A percentile compares a stretch with the other conserved stretches of the same genome.
Evolutionary conservation across 176 grass and related monocot genomes (phyloP).

Genomic region (Cocos nucifera): DNA sequence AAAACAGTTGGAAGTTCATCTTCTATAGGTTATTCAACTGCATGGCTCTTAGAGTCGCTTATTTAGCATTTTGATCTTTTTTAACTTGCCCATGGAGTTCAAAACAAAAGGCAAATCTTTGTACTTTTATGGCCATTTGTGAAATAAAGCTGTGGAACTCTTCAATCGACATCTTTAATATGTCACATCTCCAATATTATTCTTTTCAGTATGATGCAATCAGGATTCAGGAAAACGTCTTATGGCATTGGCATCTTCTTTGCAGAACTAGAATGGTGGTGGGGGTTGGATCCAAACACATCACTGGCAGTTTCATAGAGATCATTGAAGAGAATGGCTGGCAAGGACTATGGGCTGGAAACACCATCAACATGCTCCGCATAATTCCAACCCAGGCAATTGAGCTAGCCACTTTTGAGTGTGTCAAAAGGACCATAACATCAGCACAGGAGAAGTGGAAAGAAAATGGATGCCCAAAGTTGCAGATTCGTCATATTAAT

Average conservation of each 20-base stretch:
- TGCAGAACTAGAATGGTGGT: conserved; percentile 86
- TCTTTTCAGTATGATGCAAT: too few relatives aligned
- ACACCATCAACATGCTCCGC: conserved; percentile 71
- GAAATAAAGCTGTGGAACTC: too few relatives aligned
- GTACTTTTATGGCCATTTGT: too few relatives aligned
- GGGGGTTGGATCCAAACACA: conserved; percentile 73
- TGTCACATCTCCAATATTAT: too few relatives aligned
- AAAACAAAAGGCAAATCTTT: too few relatives aligned
- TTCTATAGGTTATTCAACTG: too few relatives aligned
- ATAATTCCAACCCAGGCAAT: conserved; percentile 70
- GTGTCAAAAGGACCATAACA: conserved; percentile 52
- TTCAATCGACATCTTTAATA: too few relatives aligned
- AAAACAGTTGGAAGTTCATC: too few relatives aligned
- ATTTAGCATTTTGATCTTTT: too few relatives aligned
- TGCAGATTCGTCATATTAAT: conserved; percentile 45
- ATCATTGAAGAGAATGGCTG: conserved; percentile 61
- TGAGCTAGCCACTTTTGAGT: conserved; percentile 62
- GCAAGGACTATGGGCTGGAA: conserved; percentile 81
- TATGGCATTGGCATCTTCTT: conserved; percentile 1
- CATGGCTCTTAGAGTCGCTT: too few relatives aligned
- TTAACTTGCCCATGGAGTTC: too few relatives aligned
- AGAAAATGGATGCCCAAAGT: conserved; percentile 34
- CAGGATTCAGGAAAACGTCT: background rate
- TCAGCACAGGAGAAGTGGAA: conserved; percentile 53
- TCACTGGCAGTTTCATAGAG: conserved; percentile 47